These are phyloP conservation scores for Mycena sanguinolenta DNA, from an alignment of 768 basidiomycete species.

Conservation along the genomic window DNA sequence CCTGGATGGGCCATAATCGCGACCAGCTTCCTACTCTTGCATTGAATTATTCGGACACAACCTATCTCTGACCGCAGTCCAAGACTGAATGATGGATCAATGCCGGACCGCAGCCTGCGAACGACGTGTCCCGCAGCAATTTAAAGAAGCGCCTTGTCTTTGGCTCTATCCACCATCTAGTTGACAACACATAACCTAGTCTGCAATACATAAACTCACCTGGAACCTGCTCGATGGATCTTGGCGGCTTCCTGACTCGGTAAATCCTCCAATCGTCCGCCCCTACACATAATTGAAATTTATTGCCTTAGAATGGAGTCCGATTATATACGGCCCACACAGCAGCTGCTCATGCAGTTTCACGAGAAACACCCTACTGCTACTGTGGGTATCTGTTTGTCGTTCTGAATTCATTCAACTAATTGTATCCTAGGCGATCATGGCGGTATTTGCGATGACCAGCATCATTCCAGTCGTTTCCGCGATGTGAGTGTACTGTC, in stretches of 20 bases:
- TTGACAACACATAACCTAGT: no score
- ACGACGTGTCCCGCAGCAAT: no score
- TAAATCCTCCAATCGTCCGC: background rate
- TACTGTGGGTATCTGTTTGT: background rate
- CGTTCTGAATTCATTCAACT: background rate
- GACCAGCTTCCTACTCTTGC: no score
- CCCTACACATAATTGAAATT: background rate
- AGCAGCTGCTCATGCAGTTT: slow-evolving; percentile 4
- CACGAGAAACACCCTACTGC: background rate
- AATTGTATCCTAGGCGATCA: background rate
- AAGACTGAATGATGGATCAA: no score
- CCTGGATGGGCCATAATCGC: no score
- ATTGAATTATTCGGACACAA: no score
- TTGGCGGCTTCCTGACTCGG: background rate
- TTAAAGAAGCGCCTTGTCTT: no score
- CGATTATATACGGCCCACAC: slow-evolving; percentile 3
- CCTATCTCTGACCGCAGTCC: no score
- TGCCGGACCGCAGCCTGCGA: no score
- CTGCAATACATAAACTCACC: no score
- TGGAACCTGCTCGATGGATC: no score
- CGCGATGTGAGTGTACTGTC: background rate
- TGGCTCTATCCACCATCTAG: no score
- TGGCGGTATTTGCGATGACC: background rate
- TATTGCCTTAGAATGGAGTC: background rate
- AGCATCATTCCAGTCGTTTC: slow-evolving; percentile 13